Percentiles rank a stretch among this genome's conserved stretches.
These are phyloP conservation scores for Cladosporium phlei DNA, from an alignment of 2,329 filamentous ascomycete species.

Conservation along the genomic window DNA sequence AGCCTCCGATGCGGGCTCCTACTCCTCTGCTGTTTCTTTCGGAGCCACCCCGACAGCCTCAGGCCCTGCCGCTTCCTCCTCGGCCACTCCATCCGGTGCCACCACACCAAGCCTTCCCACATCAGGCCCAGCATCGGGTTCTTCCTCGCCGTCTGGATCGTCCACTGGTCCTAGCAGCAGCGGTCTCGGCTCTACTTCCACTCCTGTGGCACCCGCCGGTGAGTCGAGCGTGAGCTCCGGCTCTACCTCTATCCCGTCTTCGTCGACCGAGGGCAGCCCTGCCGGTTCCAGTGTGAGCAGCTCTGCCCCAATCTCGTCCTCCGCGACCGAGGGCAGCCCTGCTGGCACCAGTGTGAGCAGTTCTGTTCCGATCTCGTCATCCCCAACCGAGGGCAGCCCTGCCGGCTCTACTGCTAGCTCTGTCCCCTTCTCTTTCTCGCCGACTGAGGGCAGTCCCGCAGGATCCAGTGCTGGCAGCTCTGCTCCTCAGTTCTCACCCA, in stretches of 20 bases:
- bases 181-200: neutral
- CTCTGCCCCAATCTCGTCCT: neutral
- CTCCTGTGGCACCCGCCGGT: neutral
- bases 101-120: no score
- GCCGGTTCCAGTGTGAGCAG: neutral
- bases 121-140: no score
- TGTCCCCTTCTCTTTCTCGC: neutral
- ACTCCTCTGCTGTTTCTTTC: no score
- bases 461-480: neutral
- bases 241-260: neutral
- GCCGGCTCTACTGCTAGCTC: constrained; percentile 1
- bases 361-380: neutral
- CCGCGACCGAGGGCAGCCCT: neutral
- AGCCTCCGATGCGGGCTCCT: no score
- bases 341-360: neutral
- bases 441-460: neutral
- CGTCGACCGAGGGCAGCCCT: neutral
- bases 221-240: neutral
- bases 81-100: no score
- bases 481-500: neutral
- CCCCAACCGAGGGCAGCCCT: no score
- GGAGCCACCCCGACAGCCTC: neutral
- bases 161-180: neutral
- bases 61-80: neutral
- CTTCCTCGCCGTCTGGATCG: neutral